Evolutionary conservation across 768 basidiomycete genomes (phyloP), one percentile per base, ranked within the genome.

Genomic region (Sporobolomyces phaffii): DNA sequence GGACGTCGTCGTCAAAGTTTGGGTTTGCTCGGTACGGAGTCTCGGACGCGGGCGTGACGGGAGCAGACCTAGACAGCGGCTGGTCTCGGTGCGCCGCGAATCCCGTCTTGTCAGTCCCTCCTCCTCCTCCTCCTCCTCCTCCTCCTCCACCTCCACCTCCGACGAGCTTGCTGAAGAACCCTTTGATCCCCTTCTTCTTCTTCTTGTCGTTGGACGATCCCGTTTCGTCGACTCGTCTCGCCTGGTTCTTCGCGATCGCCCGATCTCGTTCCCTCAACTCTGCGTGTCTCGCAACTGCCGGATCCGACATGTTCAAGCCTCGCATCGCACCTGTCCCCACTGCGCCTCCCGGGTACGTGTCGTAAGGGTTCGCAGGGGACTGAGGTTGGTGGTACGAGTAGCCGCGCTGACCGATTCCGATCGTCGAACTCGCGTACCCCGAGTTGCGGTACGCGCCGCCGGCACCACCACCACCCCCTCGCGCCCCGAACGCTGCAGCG

Each of bases 171-270:
- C 59, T 68, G 60, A 75, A 68, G 58, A 75, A 68, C n/a, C 66
- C 70, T 64, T 75, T 74, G 66, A 75, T 64, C 2, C 73, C 73
- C 64, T 75, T 75, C 65, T 73, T 74, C 70, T 74, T 73, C 66
- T 72, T 71, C 69, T 71, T 72, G 17, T 63, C 44, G 50, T 24
- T 38, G 38, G 38, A 9, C 38, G 38, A 38, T 9, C 10, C 38
- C 38, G 38, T 9, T 9, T 50, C 48, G 17, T 29, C 40, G 33
- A n/a, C 17, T 51, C 57, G 26, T 33, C 31, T 65, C 44, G 62
- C 68, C 40, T 31, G 36, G 38, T 47, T 17, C 26, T 36, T 48
- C 48, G 62, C 72, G 36, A 49, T 22, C 14, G 44, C 60, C 17
- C 57, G 44, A 24, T 58, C 65, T 34, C 62, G 34, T 51, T 58